A percentile compares a stretch with the other conserved stretches of the same genome.
phyloP scores from a whole-genome alignment of 371 early-diverging fungal species.

The Dichotomocladium elegans region DNA sequence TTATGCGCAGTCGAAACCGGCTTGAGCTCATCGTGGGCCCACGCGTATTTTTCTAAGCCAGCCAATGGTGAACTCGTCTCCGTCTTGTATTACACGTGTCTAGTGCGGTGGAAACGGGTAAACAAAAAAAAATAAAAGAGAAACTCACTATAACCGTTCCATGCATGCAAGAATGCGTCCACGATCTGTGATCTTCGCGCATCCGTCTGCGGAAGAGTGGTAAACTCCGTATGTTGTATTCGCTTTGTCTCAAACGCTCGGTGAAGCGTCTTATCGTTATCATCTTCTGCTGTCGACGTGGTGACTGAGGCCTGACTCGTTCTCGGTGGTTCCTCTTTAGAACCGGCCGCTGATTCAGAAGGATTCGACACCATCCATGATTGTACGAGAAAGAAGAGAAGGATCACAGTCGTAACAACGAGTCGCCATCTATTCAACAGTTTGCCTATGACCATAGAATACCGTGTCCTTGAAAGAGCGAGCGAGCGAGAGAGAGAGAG shows the following conservation, averaged over 20 bases:
- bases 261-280: too few relatives aligned
- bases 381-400: not conserved
- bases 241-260: too few relatives aligned
- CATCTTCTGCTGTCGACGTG: slow-evolving; percentile 1
- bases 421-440: slow-evolving; percentile 7
- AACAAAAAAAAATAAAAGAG: not conserved
- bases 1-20: slow-evolving; percentile 37
- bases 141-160: slow-evolving; percentile 1
- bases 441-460: not conserved
- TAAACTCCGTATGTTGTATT: too few relatives aligned
- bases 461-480: not conserved
- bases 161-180: slow-evolving; percentile 14
- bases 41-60: slow-evolving; percentile 32
- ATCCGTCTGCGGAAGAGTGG: not conserved
- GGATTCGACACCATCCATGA: slow-evolving; percentile 6
- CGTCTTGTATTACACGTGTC: not conserved
- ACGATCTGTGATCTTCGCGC: slow-evolving; percentile 20
- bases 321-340: slow-evolving; percentile 7
- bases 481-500: not conserved
- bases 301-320: slow-evolving; percentile 9
- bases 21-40: slow-evolving; percentile 56
- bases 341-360: slow-evolving; percentile 7
- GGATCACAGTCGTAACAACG: not conserved
- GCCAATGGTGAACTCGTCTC: not conserved
- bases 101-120: not conserved